These are phyloP conservation scores for Lasiodiplodia citricola DNA, from an alignment of 2,329 filamentous ascomycete genomes.

Conservation along the genomic window DNA sequence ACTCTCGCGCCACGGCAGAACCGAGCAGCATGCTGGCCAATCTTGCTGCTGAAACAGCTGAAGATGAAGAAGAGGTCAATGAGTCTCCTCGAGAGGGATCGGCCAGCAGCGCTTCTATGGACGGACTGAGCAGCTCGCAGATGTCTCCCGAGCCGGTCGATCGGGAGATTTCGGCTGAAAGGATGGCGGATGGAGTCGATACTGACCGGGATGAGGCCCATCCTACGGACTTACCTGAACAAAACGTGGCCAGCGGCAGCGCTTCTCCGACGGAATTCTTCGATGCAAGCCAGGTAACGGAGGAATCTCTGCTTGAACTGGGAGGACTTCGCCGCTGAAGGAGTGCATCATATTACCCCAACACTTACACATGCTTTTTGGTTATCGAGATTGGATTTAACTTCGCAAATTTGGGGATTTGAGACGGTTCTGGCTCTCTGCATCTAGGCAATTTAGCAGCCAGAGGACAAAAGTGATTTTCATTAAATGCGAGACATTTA, in stretches of 20 bases:
- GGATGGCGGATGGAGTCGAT: not conserved
- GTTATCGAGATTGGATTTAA: too few relatives aligned
- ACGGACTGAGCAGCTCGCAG: not conserved
- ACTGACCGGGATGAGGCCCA: not conserved
- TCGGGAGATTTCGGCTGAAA: not conserved
- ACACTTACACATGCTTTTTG: too few relatives aligned
- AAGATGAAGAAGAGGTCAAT: not conserved
- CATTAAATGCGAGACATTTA: not conserved
- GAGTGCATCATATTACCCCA: not conserved
- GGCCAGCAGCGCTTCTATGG: not conserved
- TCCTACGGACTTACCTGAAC: not conserved
- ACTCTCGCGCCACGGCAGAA: not conserved
- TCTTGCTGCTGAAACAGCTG: not conserved
- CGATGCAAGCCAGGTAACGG: not conserved
- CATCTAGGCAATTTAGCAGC: not conserved
- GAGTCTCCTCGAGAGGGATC: not conserved
- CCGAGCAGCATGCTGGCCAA: too few relatives aligned
- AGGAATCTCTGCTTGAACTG: not conserved
- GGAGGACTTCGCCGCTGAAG: not conserved
- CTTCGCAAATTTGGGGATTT: too few relatives aligned
- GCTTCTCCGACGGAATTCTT: not conserved
- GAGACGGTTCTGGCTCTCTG: not conserved
- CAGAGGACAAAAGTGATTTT: not conserved
- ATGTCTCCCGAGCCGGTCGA: not conserved
- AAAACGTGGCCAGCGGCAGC: too few relatives aligned